Evolutionary conservation across 2,329 filamentous ascomycete species (phyloP).

Genomic region (Orbilia javanica): DNA sequence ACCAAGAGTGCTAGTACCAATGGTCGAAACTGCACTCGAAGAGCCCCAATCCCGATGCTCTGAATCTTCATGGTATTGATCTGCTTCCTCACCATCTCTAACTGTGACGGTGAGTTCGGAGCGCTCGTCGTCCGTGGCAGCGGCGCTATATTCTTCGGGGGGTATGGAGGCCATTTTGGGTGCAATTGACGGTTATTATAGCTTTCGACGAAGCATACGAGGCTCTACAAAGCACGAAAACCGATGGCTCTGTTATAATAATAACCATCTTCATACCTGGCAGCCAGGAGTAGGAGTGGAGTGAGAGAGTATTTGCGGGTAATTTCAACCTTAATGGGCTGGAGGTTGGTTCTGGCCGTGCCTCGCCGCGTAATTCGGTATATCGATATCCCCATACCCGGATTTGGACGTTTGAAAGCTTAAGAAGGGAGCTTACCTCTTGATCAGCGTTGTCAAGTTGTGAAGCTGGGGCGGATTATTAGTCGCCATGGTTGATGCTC

Average conservation of each 20-base stretch:
- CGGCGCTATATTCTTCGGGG: constrained; percentile 26
- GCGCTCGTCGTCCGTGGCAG: constrained; percentile 16
- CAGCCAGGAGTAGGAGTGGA: constrained; percentile 9
- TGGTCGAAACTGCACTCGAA: constrained; percentile 25
- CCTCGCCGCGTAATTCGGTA: constrained; percentile 22
- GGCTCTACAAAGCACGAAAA: background rate
- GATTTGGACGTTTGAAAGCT: constrained; percentile 33
- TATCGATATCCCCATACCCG: constrained; percentile 16
- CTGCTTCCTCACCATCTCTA: background rate
- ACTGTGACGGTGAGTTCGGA: constrained; percentile 38
- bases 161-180: constrained; percentile 39
- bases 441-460: constrained; percentile 96
- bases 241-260: constrained; percentile 3
- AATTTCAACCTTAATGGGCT: constrained; percentile 49
- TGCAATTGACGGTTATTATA: constrained; percentile 5
- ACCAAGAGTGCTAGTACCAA: background rate
- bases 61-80: constrained; percentile 8
- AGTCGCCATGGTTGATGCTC: constrained; percentile 72
- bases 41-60: constrained; percentile 13
- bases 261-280: background rate
- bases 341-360: constrained; percentile 21
- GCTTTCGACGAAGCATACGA: constrained; percentile 13
- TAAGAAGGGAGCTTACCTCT: constrained; percentile 76
- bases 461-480: constrained; percentile 80
- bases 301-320: constrained; percentile 57